These are phyloP conservation scores for Volutella citrinella DNA, from an alignment of 2,329 filamentous ascomycete species.

Conservation along the genomic window DNA sequence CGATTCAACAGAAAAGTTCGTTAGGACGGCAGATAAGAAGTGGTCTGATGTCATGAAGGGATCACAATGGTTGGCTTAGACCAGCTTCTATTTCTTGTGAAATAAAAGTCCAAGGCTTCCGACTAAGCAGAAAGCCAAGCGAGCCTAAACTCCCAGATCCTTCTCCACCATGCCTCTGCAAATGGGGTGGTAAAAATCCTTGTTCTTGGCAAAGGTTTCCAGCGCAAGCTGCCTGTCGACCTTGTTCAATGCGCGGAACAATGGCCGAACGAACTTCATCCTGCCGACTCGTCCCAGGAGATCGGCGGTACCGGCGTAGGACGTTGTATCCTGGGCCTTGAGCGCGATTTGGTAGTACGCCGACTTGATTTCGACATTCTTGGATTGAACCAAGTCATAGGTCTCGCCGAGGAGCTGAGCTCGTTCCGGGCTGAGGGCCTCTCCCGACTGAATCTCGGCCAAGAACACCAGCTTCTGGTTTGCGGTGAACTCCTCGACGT, in stretches of 20 bases:
- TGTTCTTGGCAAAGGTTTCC: constrained; percentile 81
- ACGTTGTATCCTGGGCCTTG: constrained; percentile 64
- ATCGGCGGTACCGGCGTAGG: constrained; percentile 69
- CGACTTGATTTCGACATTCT: constrained; percentile 82
- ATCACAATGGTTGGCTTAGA: constrained; percentile 40
- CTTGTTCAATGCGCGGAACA: constrained; percentile 74
- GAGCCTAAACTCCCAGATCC: constrained; percentile 64
- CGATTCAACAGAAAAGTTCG: constrained; percentile 43
- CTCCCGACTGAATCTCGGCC: constrained; percentile 66
- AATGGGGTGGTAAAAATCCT: constrained; percentile 94
- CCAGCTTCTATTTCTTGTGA: constrained; percentile 1
- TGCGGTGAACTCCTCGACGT: constrained; percentile 72
- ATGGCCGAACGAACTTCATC: constrained; percentile 94
- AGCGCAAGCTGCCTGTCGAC: constrained; percentile 73
- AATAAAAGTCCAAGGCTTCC: too few species aligned
- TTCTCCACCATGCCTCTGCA: constrained; percentile 84
- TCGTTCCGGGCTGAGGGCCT: constrained; percentile 60
- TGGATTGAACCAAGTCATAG: constrained; percentile 71
- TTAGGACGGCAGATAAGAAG: constrained; percentile 37
- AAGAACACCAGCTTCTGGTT: constrained; percentile 94
- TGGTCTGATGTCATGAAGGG: constrained; percentile 46
- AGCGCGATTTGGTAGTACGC: constrained; percentile 80
- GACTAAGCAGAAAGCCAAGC: too few species aligned
- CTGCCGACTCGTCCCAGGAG: constrained; percentile 79
- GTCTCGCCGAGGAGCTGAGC: constrained; percentile 69